phyloP scores from a whole-genome alignment of 2,329 filamentous ascomycete genomes.

The Scedosporium aurantiacum region DNA sequence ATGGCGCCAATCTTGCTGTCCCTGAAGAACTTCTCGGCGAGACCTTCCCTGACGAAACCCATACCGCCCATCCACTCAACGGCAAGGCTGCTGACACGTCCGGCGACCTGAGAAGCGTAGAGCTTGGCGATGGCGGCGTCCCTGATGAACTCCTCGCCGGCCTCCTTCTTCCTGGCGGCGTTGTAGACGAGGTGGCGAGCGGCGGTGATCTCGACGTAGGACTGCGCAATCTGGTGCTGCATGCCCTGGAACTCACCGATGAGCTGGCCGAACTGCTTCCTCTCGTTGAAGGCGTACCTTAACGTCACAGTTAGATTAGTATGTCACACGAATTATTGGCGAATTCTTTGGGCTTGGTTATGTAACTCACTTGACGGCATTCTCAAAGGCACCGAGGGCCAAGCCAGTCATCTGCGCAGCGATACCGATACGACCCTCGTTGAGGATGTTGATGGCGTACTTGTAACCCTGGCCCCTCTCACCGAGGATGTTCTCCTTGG shows the following conservation, averaged over 20 bases:
- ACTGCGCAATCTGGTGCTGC: constrained; percentile 97
- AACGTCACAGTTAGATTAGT: constrained; percentile 16
- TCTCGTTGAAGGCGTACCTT: constrained; percentile 93
- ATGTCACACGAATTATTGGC: too few species aligned
- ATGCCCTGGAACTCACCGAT: constrained; percentile 98
- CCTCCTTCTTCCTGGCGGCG: constrained; percentile 94
- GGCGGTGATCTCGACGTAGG: constrained; percentile 85
- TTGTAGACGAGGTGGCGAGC: constrained; percentile 92
- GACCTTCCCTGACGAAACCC: constrained; percentile 93
- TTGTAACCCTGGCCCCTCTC: constrained; percentile 91
- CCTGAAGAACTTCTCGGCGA: constrained; percentile 95
- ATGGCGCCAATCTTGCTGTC: constrained; percentile 99
- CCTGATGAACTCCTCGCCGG: constrained; percentile 84
- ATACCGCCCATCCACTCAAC: constrained; percentile 99
- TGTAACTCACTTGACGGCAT: constrained; percentile 54
- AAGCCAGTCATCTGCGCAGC: constrained; percentile 98
- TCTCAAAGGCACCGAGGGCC: constrained; percentile 88
- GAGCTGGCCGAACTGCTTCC: constrained; percentile 87
- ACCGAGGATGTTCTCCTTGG: constrained; percentile 78
- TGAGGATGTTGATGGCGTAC: constrained; percentile 87
- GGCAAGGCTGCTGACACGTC: constrained; percentile 70
- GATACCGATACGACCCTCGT: constrained; percentile 95
- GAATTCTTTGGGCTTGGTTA: background rate
- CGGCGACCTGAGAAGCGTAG: constrained; percentile 85
- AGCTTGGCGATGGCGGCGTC: constrained; percentile 99